phyloP scores from a whole-genome alignment of 106 monocot species.

The Narthecium ossifragum region DNA sequence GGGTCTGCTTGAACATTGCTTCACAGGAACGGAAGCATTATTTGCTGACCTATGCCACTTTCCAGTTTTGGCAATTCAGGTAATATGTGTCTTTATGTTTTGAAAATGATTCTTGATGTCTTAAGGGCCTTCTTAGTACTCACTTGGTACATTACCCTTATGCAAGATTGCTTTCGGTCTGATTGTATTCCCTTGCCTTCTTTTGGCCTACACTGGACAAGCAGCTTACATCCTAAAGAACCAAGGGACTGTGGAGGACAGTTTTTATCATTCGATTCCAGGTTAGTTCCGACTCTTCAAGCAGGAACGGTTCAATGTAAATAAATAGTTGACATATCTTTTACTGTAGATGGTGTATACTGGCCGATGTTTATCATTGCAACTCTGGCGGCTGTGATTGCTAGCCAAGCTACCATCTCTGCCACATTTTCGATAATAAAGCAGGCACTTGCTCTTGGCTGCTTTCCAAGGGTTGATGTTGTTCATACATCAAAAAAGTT shows the following conservation, averaged over 20 bases:
- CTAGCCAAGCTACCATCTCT: slow-evolving; percentile 92
- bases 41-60: slow-evolving; percentile 69
- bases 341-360: slow-evolving; percentile 46
- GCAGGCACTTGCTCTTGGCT: slow-evolving; percentile 80
- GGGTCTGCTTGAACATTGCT: slow-evolving; percentile 1
- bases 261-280: slow-evolving; percentile 90
- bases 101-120: not conserved
- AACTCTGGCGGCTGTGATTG: slow-evolving; percentile 70
- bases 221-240: slow-evolving; percentile 74
- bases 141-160: not conserved
- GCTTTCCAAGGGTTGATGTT: slow-evolving; percentile 86
- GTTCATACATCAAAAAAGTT: slow-evolving; percentile 90
- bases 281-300: slow-evolving; percentile 20
- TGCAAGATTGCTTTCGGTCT: slow-evolving; percentile 72
- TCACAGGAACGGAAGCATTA: slow-evolving; percentile 56
- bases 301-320: not conserved
- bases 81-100: slow-evolving; percentile 4
- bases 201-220: slow-evolving; percentile 78
- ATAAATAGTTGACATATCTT: not conserved
- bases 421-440: slow-evolving; percentile 93
- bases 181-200: slow-evolving; percentile 81
- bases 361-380: slow-evolving; percentile 85
- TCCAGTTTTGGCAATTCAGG: slow-evolving; percentile 55
- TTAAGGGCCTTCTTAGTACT: not conserved
- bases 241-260: slow-evolving; percentile 48